Evolutionary conservation across 345 rosid species (phyloP).

Genomic region (Punica granatum): DNA sequence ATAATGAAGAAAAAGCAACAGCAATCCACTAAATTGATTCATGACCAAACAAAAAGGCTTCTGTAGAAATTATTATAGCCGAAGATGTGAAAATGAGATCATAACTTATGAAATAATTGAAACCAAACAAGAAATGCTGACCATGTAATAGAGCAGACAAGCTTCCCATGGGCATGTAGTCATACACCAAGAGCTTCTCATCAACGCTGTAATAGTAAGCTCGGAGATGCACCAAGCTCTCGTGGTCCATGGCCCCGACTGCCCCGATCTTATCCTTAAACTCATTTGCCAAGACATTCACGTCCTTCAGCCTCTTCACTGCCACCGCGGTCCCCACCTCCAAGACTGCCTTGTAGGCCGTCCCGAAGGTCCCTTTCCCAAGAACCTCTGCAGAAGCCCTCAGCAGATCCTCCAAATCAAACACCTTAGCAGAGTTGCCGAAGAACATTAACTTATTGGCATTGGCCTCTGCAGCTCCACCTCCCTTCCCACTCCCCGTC

Average conservation of each 20-base stretch:
- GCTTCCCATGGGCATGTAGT: constrained; percentile 98
- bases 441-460: constrained; percentile 67
- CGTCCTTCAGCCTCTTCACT: constrained; percentile 94
- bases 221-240: constrained; percentile 72
- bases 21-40: not conserved
- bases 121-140: constrained; percentile 19
- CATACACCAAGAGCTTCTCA: constrained; percentile 93
- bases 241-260: constrained; percentile 89
- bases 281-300: constrained; percentile 63
- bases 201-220: constrained; percentile 92
- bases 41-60: not conserved
- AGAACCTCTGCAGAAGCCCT: constrained; percentile 98
- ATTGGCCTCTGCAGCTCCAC: constrained; percentile 20
- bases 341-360: constrained; percentile 92
- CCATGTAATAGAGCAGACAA: constrained; percentile 93
- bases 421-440: constrained; percentile 56
- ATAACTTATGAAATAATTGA: not conserved
- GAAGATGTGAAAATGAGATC: not conserved
- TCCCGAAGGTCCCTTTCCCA: constrained; percentile 94
- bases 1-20: not conserved
- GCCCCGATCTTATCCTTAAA: constrained; percentile 85
- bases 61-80: not conserved
- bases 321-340: constrained; percentile 70
- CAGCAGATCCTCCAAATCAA: constrained; percentile 91
- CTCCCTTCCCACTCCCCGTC: constrained; percentile 33